Conservation (phyloP, 768 basidiomycete species). For the Mycena rebaudengoi region DNA sequence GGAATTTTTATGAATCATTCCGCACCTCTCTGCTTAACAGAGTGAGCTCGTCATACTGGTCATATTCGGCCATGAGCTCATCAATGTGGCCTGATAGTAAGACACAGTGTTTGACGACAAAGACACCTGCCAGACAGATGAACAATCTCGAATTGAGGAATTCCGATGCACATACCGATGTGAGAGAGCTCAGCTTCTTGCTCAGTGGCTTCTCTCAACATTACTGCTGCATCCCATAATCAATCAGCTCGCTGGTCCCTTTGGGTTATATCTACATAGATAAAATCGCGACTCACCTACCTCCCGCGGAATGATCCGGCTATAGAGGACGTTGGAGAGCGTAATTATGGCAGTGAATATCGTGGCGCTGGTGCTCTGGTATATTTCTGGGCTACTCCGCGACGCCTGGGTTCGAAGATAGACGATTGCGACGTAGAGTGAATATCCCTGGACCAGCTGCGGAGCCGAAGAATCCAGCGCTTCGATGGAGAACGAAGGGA, state of each 20-base stretch:
- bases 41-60: neutral
- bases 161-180: too few species aligned
- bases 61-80: neutral
- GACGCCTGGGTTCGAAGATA: conserved; percentile 17
- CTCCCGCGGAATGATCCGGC: conserved; percentile 16
- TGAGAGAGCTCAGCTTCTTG: conserved; percentile 17
- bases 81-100: conserved; percentile 2
- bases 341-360: conserved; percentile 19
- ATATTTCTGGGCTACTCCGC: conserved; percentile 16
- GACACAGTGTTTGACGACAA: conserved; percentile 9
- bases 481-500: conserved; percentile 10
- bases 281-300: too few species aligned
- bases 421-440: conserved; percentile 18
- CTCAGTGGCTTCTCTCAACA: conserved; percentile 15
- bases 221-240: too few species aligned
- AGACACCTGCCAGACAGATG: too few species aligned
- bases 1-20: neutral
- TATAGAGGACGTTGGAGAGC: conserved; percentile 18
- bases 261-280: too few species aligned
- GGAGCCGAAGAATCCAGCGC: conserved; percentile 11
- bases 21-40: conserved; percentile 7
- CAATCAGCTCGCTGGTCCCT: too few species aligned
- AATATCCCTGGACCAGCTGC: conserved; percentile 20
- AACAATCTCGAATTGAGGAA: too few species aligned
- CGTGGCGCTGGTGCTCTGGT: conserved; percentile 18